Conservation (phyloP, 495 filamentous ascomycete genomes). For the Amorphotheca resinae region DNA sequence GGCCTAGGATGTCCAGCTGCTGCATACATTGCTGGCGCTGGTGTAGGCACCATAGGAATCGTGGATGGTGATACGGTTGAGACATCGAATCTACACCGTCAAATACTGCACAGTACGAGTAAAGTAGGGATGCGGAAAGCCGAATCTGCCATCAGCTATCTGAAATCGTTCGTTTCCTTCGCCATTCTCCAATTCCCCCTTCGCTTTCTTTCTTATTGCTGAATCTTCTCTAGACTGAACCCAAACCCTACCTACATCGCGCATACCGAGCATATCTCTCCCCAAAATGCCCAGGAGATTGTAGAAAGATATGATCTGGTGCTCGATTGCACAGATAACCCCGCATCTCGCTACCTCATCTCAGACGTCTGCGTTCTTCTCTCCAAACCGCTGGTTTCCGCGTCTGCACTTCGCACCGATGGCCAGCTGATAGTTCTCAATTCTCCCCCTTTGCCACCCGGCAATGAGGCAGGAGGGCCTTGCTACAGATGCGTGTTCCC, state of each 20-base stretch:
- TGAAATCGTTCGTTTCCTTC: constrained; percentile 41
- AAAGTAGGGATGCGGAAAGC: constrained; percentile 73
- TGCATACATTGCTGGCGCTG: constrained; percentile 77
- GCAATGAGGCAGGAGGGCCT: constrained; percentile 40
- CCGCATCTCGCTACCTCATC: constrained; percentile 80
- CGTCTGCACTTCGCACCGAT: constrained; percentile 73
- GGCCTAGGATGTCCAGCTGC: constrained; percentile 88
- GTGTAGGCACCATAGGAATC: constrained; percentile 71
- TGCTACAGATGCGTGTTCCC: constrained; percentile 94
- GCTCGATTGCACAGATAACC: constrained; percentile 90
- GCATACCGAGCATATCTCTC: constrained; percentile 47
- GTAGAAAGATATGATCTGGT: constrained; percentile 66
- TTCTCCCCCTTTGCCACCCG: constrained; percentile 39
- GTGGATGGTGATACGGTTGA: constrained; percentile 85
- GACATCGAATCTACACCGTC: constrained; percentile 82
- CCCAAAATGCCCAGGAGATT: constrained; percentile 49
- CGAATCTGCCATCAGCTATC: constrained; percentile 56
- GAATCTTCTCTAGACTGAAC: constrained; percentile 34
- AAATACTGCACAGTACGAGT: constrained; percentile 63
- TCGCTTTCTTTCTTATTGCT: not conserved
- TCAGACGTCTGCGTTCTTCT: constrained; percentile 78
- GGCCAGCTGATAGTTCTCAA: constrained; percentile 85
- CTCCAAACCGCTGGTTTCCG: constrained; percentile 70
- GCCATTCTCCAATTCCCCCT: constrained; percentile 3
- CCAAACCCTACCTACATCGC: constrained; percentile 49